Percentiles rank a stretch among this genome's conserved stretches.
phyloP scores from a whole-genome alignment of 164 flowering plant species.

The Macadamia tetraphylla region DNA sequence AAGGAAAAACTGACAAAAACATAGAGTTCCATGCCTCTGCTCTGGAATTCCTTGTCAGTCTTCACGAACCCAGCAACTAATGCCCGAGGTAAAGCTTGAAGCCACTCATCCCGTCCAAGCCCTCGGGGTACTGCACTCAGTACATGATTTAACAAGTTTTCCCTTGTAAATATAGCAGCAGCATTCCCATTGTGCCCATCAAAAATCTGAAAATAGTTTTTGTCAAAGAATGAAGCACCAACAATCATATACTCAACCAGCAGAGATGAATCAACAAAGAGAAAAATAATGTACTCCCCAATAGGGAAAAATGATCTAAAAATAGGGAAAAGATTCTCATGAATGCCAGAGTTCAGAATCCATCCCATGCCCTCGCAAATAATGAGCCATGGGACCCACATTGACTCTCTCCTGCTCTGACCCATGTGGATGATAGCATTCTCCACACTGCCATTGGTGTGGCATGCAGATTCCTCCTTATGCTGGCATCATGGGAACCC shows the following conservation, averaged over 20 bases:
- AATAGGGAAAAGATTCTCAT: no score
- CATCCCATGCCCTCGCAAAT: no score
- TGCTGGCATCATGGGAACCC: no score
- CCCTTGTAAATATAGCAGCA: constrained; percentile 74
- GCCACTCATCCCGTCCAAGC: constrained; percentile 85
- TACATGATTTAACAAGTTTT: constrained; percentile 63
- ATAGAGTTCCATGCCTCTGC: constrained; percentile 45
- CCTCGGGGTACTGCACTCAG: constrained; percentile 74
- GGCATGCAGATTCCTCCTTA: no score
- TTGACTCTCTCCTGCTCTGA: no score
- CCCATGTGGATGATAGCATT: no score
- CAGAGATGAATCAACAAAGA: background rate
- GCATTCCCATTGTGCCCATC: constrained; percentile 95
- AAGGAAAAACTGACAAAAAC: background rate
- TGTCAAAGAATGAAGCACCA: constrained; percentile 10
- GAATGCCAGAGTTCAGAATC: no score
- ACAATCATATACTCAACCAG: background rate
- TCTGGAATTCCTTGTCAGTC: constrained; percentile 84
- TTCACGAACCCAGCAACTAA: constrained; percentile 91
- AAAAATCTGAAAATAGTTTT: constrained; percentile 44
- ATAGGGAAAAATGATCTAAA: no score
- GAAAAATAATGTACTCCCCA: background rate
- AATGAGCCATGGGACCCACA: no score
- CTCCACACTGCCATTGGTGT: no score
- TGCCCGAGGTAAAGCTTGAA: constrained; percentile 84